Base-by-base conservation (phyloP, 371 early-diverging fungal genomes). In the Mucor sp. region DNA sequence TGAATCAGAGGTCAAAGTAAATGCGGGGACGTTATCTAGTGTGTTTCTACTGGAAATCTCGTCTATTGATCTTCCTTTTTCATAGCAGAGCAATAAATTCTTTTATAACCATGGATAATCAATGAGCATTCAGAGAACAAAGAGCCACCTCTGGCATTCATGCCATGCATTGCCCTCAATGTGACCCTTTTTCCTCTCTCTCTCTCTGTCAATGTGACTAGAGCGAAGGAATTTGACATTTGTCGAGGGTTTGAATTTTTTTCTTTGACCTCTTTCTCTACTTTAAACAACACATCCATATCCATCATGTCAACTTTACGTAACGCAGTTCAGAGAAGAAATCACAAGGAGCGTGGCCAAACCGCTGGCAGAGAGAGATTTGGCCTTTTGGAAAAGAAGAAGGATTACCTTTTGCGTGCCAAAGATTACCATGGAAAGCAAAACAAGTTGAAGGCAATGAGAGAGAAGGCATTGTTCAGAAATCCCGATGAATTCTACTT, bases 401-500 rank as follows among this genome's bases (percentile, higher is more conserved):
- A 97, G 80, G 99, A 98, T 81, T 98, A 98, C 85, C 86, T 94
- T 32, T 87, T 95, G 55, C 96, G 99, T 85, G 97, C 99, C 32
- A 85, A 81, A 72, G 95, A 98, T 82, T 97, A 87, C 77, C 92
- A 94, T 77, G 75, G 74, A 39, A 97, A 98, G 77, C 89, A 96
- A 79, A 85, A 90, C 43, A 84, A 89, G 47, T 82, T 98, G 62
- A 92, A 91, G 79, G 87, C 89, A 21, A 84, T 98, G 78, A 82
- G 89, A 50, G 90, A 93, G 70, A 95, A 94, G 77, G 99, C 99
- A 4, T 76, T 88, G 33, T 83, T 88, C 65, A 83, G 92, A 66
- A 98, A 98, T 85, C 95, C 94, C 7, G 99, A 98, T 81, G 99
- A 98, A 84, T 98, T 98, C 77, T 97, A 98, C 85, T 95, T 93